Evolutionary conservation across 768 basidiomycete genomes (phyloP), one percentile per base, ranked within the genome.

Genomic region (Phylloporus sp.): DNA sequence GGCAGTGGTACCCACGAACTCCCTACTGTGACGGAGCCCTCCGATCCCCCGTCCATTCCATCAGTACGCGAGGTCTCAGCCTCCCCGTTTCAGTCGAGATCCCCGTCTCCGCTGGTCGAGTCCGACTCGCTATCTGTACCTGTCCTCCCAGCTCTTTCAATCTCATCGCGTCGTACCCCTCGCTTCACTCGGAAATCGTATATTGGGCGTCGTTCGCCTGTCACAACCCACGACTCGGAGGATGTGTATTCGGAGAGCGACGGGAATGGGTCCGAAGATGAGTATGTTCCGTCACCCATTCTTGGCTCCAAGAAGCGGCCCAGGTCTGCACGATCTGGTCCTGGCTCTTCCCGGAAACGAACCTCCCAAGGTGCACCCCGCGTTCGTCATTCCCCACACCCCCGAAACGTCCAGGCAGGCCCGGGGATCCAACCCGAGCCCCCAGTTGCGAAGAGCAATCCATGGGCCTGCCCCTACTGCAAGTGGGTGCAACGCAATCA

Each of bases 401-500:
- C 78, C 4, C 80, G 81, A 18, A 81, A 82, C 58, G 54, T 56
- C 10, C 80, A 81, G 60, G 70, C 73, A 0, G 15, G 58, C 26
- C 55, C 54, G 1, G 69, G 60, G n/a, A 57, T 23, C 42, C 49
- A 8, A 52, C 42, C 50, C 38, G 50, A 46, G 50, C 54, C 43
- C 34, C 61, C 65, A 16, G 36, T 12, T 9, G 49, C 65, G 45
- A 66, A 62, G 53, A 59, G 54, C 61, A 72, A 61, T 67, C 73
- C 64, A 51, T 68, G 70, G 69, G 68, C 64, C 4, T 82, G 81
- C 60, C 76, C 76, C 3, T 69, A 70, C 44, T 81, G 80, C 61
- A 65, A 64, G 41, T 78, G 74, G 73, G 66, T 72, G 28, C 79
- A 79, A 57, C 62, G 55, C 32, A 81, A 79, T 66, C 68, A 70